Conservation (phyloP, 768 basidiomycete genomes). For the Rhodosporidiobolus odoratus region DNA sequence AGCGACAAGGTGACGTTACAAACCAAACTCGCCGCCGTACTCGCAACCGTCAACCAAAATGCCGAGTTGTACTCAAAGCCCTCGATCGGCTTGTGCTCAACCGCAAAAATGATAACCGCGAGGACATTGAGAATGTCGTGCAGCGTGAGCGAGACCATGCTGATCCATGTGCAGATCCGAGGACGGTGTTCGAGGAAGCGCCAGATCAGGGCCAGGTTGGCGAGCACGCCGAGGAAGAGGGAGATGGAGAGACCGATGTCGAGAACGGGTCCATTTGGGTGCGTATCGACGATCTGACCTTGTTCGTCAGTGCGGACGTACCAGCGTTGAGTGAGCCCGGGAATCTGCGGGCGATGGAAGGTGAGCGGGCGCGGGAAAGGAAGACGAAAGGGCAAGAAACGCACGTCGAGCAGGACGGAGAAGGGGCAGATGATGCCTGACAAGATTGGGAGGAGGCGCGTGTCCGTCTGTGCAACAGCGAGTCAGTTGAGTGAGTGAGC, state of each 20-base stretch:
- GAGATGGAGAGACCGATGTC: slow-evolving; percentile 62
- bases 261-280: slow-evolving; percentile 48
- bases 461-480: neutral
- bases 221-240: slow-evolving; percentile 62
- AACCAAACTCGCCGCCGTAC: slow-evolving; percentile 61
- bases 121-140: slow-evolving; percentile 67
- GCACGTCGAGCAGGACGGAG: slow-evolving; percentile 10
- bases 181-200: slow-evolving; percentile 61
- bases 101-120: slow-evolving; percentile 60
- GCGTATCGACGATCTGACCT: slow-evolving; percentile 8
- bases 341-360: slow-evolving; percentile 3
- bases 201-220: slow-evolving; percentile 62
- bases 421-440: slow-evolving; percentile 4
- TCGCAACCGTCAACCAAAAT: slow-evolving; percentile 67
- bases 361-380: neutral
- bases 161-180: neutral
- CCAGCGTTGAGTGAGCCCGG: slow-evolving; percentile 21
- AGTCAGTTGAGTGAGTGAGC: too few species aligned
- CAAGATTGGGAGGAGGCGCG: slow-evolving; percentile 3
- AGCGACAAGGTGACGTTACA: slow-evolving; percentile 64
- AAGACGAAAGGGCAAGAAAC: neutral
- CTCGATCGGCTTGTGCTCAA: slow-evolving; percentile 58
- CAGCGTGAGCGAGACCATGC: neutral
- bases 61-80: slow-evolving; percentile 58
- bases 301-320: slow-evolving; percentile 5